Evolutionary conservation across 768 basidiomycete species (phyloP).

Genomic region (Suillus hirtellus): DNA sequence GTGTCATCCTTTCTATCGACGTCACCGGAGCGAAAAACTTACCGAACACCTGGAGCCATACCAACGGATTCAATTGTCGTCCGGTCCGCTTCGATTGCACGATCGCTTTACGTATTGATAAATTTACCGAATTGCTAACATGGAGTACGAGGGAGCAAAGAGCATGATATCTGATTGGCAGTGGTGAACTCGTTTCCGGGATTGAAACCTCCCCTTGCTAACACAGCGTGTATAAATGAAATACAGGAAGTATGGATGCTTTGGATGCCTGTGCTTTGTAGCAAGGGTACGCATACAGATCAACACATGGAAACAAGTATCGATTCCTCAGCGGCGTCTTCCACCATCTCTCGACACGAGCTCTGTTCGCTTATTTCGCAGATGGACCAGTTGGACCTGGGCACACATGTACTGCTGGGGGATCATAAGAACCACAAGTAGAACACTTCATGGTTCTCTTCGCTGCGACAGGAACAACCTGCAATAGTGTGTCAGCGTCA

Average conservation of each 20-base stretch:
- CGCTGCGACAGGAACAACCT: not conserved
- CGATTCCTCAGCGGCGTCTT: not conserved
- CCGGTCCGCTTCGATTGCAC: slow-evolving; percentile 35
- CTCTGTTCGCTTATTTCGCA: not conserved
- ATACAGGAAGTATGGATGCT: not conserved
- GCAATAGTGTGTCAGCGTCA: not conserved
- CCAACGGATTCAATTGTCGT: slow-evolving; percentile 37
- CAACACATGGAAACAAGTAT: not conserved
- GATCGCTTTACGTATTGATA: slow-evolving; percentile 27
- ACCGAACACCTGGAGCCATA: slow-evolving; percentile 32
- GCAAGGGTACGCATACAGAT: not conserved
- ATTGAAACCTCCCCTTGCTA: not conserved
- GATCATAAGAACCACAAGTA: slow-evolving; percentile 10
- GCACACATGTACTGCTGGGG: slow-evolving; percentile 7
- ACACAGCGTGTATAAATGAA: not conserved
- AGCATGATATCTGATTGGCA: slow-evolving; percentile 2
- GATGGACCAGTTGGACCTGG: slow-evolving; percentile 2
- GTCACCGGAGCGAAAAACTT: not conserved
- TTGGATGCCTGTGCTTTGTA: not conserved
- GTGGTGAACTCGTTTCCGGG: not conserved
- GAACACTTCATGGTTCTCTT: slow-evolving; percentile 7
- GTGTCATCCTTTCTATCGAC: slow-evolving; percentile 10
- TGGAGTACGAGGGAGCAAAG: slow-evolving; percentile 4
- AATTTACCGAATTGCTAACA: not conserved
- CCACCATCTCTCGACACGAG: not conserved